A percentile compares a stretch with the other conserved stretches of the same genome.
phyloP scores from a whole-genome alignment of 2,329 filamentous ascomycete species.

The Exophiala sp. region DNA sequence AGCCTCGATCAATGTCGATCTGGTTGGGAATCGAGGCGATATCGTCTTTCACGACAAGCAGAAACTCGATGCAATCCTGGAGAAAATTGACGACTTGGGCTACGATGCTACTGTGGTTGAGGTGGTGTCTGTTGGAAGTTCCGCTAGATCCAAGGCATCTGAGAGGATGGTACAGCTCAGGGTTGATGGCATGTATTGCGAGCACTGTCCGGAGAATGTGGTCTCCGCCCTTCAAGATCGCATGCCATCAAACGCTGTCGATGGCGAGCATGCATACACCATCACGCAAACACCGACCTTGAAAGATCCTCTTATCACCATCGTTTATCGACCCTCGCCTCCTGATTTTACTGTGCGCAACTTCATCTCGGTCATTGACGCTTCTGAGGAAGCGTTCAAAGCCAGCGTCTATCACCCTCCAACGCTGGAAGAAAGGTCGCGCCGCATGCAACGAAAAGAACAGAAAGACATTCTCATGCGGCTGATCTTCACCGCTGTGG shows the following conservation, averaged over 20 bases:
- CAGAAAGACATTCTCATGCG: constrained; percentile 65
- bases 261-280: constrained; percentile 40
- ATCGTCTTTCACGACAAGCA: constrained; percentile 49
- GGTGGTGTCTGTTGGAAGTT: constrained; percentile 37
- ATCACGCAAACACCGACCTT: constrained; percentile 56
- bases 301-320: constrained; percentile 63
- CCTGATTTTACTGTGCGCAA: constrained; percentile 71
- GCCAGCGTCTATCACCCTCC: constrained; percentile 74
- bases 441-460: constrained; percentile 67
- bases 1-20: constrained; percentile 47
- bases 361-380: constrained; percentile 66
- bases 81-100: constrained; percentile 58
- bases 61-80: constrained; percentile 44
- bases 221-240: constrained; percentile 29
- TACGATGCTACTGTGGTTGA: constrained; percentile 62
- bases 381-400: constrained; percentile 62
- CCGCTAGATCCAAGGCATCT: constrained; percentile 23
- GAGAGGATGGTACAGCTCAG: constrained; percentile 59
- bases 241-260: background rate
- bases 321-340: constrained; percentile 66
- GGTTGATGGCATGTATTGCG: constrained; percentile 71
- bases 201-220: constrained; percentile 60
- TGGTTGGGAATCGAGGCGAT: constrained; percentile 49
- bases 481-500: constrained; percentile 64
- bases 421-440: constrained; percentile 77